Percentiles rank a stretch among this genome's conserved stretches.
Evolutionary conservation across 208 protist species (phyloP).

Genomic region (Strigomonas galati): DNA sequence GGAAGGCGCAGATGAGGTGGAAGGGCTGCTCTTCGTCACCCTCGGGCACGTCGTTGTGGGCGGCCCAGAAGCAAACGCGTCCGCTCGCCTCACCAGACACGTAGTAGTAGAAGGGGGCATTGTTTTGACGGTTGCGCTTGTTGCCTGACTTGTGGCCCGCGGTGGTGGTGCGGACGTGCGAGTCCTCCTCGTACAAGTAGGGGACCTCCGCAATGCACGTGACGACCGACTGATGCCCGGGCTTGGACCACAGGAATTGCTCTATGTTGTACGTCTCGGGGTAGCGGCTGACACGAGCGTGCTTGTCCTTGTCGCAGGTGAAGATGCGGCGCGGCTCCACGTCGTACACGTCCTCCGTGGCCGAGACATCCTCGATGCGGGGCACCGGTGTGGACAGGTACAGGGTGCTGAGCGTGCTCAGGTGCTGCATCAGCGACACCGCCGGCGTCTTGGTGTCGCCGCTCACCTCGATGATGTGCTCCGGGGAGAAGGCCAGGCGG

Average conservation of each 20-base stretch:
- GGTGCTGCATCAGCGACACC: slow-evolving; percentile 80
- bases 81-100: slow-evolving; percentile 54
- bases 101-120: slow-evolving; percentile 56
- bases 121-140: slow-evolving; percentile 27
- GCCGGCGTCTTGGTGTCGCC: slow-evolving; percentile 34
- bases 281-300: slow-evolving; percentile 75
- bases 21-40: slow-evolving; percentile 28
- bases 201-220: slow-evolving; percentile 72
- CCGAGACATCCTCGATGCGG: slow-evolving; percentile 25
- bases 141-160: slow-evolving; percentile 18
- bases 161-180: slow-evolving; percentile 18
- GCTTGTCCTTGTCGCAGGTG: slow-evolving; percentile 81
- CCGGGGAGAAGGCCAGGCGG: slow-evolving; percentile 44
- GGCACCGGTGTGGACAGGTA: slow-evolving; percentile 58
- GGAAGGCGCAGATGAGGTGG: slow-evolving; percentile 31
- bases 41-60: slow-evolving; percentile 47
- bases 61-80: slow-evolving; percentile 70
- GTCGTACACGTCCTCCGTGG: slow-evolving; percentile 24
- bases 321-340: slow-evolving; percentile 57
- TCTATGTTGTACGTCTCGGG: slow-evolving; percentile 77
- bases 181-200: slow-evolving; percentile 26
- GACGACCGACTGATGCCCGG: slow-evolving; percentile 38
- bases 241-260: slow-evolving; percentile 74
- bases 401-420: slow-evolving; percentile 72
- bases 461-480: slow-evolving; percentile 43